Conservation (phyloP, 2,329 filamentous ascomycete species). For the Ophiocordyceps camponoti-rufipedis region DNA sequence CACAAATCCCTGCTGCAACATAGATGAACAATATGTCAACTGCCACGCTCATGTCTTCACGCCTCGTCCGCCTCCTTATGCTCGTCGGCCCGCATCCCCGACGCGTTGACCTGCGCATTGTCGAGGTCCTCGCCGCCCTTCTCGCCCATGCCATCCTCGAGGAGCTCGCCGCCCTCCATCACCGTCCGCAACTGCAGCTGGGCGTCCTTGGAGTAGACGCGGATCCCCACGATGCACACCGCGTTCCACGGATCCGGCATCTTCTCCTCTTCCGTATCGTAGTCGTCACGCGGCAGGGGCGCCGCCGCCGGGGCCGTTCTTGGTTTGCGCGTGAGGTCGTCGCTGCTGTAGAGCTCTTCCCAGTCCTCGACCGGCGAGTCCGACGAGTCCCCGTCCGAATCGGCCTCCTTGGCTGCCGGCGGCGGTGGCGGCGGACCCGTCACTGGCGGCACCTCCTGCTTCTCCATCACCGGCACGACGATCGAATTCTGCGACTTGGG, state of each 20-base stretch:
- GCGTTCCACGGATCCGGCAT: constrained; percentile 43
- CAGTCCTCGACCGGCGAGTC: constrained; percentile 42
- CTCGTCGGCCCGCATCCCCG: constrained; percentile 19
- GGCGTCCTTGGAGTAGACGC: constrained; percentile 42
- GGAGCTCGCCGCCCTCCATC: constrained; percentile 33
- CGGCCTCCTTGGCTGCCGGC: constrained; percentile 11
- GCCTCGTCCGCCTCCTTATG: neutral
- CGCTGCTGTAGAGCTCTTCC: constrained; percentile 39
- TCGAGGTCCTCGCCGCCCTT: constrained; percentile 37
- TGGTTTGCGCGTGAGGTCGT: constrained; percentile 36
- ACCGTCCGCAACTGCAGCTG: constrained; percentile 34
- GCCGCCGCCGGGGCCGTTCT: constrained; percentile 19
- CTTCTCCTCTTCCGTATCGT: constrained; percentile 39
- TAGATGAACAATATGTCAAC: no score
- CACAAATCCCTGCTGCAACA: neutral
- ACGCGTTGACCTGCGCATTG: constrained; percentile 36
- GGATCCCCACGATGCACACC: constrained; percentile 39
- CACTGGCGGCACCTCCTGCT: constrained; percentile 15
- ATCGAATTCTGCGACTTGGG: constrained; percentile 13
- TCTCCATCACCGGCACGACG: constrained; percentile 5
- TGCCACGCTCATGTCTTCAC: neutral
- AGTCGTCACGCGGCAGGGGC: constrained; percentile 16
- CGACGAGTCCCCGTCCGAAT: constrained; percentile 35
- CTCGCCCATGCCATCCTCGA: constrained; percentile 37
- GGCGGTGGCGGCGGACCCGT: constrained; percentile 9